Base-by-base conservation (phyloP, 2,329 filamentous ascomycete genomes). In the Talaromyces sp. region DNA sequence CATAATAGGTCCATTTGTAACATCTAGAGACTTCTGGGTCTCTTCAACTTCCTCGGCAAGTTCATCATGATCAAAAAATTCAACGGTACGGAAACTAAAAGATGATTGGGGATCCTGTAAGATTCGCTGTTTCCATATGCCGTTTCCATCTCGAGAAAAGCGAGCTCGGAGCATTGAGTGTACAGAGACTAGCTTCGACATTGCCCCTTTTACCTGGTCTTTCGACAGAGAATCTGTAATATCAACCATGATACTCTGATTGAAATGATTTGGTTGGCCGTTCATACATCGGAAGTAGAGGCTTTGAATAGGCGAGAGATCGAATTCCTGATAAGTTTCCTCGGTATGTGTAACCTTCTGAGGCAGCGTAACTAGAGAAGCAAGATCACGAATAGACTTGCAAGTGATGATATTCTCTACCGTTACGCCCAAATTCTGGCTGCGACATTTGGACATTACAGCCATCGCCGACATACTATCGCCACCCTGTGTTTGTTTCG, bases 101-200 rank as follows among this genome's bases (percentile, higher is more conserved):
- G 66, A 64, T 33, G 49, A 57, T 5, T 62, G 33, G 27, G 39
- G 16, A 37, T 54, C 31, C 19, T 37, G 37, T 11, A 59, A 54
- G 35, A 69, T 64, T 39, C 63, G 65, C 33, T 67, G 70, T 27
- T 63, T 66, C 69, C 70, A 72, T 19, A 67, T 60, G 24, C 67
- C 67, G 35, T 67, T 59, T 27, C 62, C 62, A 16, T 63, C 60
- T 61, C 47, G 60, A 24, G 66, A 60, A 61, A 71, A 72, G 2
- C 70, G 66, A 47, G 70, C 69, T n/a, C 69, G 70, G 6, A 72
- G 63, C 69, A 72, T 71, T 16, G 70, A 62, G 50, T 72, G 70
- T 27, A 54, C 27, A 13, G 60, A 66, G 14, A 71, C 66, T 14
- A 72, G 43, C 10, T 66, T 52, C 16, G 63, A 35, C 19, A 71